These are phyloP conservation scores for Spergularia marina DNA, from an alignment of 148 eudicot species.

Conservation along the genomic window DNA sequence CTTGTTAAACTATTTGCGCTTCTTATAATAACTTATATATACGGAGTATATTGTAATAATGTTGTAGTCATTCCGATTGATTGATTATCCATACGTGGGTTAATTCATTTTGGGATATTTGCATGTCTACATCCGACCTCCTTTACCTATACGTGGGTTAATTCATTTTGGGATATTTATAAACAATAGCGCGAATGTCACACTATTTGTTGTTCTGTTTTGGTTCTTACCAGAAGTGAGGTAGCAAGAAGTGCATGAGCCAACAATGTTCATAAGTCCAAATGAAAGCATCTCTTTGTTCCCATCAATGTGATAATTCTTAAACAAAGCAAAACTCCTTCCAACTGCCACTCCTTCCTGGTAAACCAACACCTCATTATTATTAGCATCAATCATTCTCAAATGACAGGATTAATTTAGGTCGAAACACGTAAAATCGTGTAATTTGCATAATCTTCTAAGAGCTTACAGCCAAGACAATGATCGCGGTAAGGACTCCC, in stretches of 20 bases:
- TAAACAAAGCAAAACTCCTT: conserved; percentile 57
- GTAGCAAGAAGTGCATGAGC: conserved; percentile 74
- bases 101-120: too few species aligned
- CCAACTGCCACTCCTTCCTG: conserved; percentile 79
- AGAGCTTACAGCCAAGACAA: conserved; percentile 50
- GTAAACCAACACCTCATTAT: not conserved
- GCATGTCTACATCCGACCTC: too few species aligned
- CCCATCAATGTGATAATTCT: conserved; percentile 66
- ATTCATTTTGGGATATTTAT: not conserved
- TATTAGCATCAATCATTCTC: not conserved
- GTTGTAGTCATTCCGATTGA: too few species aligned
- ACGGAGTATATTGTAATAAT: too few species aligned
- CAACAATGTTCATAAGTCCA: conserved; percentile 68
- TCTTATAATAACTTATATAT: too few species aligned
- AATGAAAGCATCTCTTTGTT: conserved; percentile 76
- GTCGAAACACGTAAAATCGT: too few species aligned
- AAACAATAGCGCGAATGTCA: not conserved
- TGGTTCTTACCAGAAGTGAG: conserved; percentile 48
- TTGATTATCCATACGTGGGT: too few species aligned
- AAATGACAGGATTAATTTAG: too few species aligned
- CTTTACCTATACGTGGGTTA: too few species aligned
- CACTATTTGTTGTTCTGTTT: not conserved
- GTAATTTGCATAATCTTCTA: too few species aligned
- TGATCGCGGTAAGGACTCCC: conserved; percentile 48
- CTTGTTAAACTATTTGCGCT: too few species aligned